Conservation (phyloP, 768 basidiomycete genomes). For the Grammothele lineata region DNA sequence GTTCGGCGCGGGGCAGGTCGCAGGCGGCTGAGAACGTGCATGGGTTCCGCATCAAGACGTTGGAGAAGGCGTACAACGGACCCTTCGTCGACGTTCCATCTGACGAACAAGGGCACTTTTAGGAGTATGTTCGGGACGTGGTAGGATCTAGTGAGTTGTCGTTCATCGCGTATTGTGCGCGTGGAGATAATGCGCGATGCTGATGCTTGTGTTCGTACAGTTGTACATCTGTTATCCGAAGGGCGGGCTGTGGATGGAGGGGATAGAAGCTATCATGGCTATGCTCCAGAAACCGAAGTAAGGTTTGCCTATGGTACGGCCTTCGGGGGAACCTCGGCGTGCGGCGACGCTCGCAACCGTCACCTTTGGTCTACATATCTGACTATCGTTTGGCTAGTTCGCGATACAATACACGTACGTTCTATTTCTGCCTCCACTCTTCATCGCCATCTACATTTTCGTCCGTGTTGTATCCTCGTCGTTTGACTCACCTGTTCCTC, state of each 20-base stretch:
- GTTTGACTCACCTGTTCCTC: no score
- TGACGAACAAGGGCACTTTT: constrained; percentile 36
- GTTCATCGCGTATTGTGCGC: background rate
- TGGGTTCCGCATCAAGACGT: constrained; percentile 29
- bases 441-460: no score
- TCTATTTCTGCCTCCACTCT: no score
- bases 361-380: no score
- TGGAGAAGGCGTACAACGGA: constrained; percentile 37
- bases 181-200: no score
- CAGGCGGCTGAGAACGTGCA: constrained; percentile 29
- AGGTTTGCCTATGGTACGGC: no score
- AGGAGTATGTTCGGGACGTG: constrained; percentile 32
- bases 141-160: constrained; percentile 27
- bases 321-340: no score
- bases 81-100: constrained; percentile 30
- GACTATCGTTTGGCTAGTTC: no score
- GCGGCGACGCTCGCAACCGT: no score
- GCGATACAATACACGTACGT: no score
- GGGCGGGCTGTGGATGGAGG: constrained; percentile 27
- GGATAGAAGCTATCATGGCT: constrained; percentile 31
- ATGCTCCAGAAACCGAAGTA: constrained; percentile 30
- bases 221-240: constrained; percentile 31
- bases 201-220: constrained; percentile 14
- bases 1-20: constrained; percentile 35
- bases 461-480: no score